Evolutionary conservation across 2,329 filamentous ascomycete genomes (phyloP), one percentile per base, ranked within the genome.

Genomic region (Bipolaris oryzae): DNA sequence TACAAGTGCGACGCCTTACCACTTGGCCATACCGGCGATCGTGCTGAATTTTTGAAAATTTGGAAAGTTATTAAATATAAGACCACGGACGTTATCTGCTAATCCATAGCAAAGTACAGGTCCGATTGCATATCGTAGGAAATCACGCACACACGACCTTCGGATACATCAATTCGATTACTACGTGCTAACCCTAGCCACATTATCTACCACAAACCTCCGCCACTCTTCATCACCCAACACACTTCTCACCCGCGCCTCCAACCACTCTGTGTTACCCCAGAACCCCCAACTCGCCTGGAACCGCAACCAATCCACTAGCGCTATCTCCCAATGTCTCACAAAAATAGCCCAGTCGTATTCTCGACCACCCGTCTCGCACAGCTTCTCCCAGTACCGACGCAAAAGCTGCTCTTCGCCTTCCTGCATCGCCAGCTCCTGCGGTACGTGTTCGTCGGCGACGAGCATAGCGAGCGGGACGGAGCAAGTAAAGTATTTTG

Each of bases 401-500:
- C 79, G 66, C 3, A 89, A 66, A n/a, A 89, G 67, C 2, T 49
- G 31, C 47, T 71, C 76, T 62, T 89, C 87, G 0, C 80, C 81
- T 1, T 74, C 57, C 3, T 77, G 69, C 83, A 88, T 86, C 0
- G 60, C 23, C n/a, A 86, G 66, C 35, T 75, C 67, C 1, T 76
- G 57, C 0, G 78, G 73, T 0, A 82, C 43, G 7, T 60, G 45
- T 5, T 61, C 66, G 0, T 77, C 38, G 1, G 43, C 37, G 15
- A 70, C 74, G 0, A 89, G 78, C 78, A 88, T 80, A 2, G 74
- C 60, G 6, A 84, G 35, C 0, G 86, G 85, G 0, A 89, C 80
- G 2, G 87, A 88, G 70, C 86, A 89, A 0, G 87, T 89, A 57
- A 89, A 87, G 0, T 89, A 71, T 67, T 89, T 89, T 1, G 86